Base-by-base conservation (phyloP, 768 basidiomycete species). In the Termitomyces sp. region DNA sequence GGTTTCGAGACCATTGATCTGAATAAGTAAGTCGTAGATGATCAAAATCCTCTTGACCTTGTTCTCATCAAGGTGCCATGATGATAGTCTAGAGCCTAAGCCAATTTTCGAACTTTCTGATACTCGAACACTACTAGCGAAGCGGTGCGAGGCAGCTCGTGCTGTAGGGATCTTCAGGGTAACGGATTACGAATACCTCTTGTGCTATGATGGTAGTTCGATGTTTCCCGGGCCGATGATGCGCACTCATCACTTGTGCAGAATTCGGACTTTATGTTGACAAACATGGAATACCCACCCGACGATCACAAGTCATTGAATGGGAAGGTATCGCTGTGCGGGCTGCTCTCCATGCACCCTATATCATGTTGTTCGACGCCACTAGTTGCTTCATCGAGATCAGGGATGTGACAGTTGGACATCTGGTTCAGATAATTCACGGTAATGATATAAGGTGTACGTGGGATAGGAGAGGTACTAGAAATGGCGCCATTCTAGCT, bases 1-100 rank as follows among this genome's bases (percentile, higher is more conserved):
- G 94, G 94, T 40, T 96, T 98, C 61, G 94, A 97, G 70, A 94
- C 96, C 63, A 95, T 98, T 87, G 92, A 98, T 62, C 78, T 98
- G 32, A 83, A 84, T 21, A 90, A 93, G 90, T 95, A 74, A 40
- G 89, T 40, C 28, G 26, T 15, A 35, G 30, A 22, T 7, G 5
- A 43, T 35, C 9, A 22, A 44, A 9, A 4, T 44, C 22, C 2
- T 44, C 26, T n/a, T 11, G 14, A 35, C 2, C 17, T 4, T 35
- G 12, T 40, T 19, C 26, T 50, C 24, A 34, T 32, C 7, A 35
- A 11, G 19, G 24, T 10, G 46, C 42, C 28, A 15, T 41, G 3
- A 22, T 46, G 17, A 62, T 50, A 91, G 88, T 67, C 87, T 90
- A 69, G 87, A 89, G 69, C 89, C 86, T 65, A 87, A 89, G 2